Base-by-base conservation (phyloP, 2,329 filamentous ascomycete species). In the Colletotrichum destructivum region DNA sequence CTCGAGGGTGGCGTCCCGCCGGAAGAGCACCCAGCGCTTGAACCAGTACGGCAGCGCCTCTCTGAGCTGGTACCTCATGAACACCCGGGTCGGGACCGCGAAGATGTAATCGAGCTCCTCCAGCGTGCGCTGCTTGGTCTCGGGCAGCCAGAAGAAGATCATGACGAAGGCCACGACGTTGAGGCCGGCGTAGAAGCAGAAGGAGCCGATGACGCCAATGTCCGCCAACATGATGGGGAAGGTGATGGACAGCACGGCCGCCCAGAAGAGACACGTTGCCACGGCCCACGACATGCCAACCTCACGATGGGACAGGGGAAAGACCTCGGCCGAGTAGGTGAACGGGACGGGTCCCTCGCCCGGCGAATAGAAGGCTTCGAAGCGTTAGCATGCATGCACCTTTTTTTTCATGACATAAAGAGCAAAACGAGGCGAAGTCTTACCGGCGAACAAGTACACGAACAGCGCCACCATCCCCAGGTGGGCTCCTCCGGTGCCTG, bases 281-380 rank as follows among this genome's bases (percentile, higher is more conserved):
- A 91, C 89, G 7, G 88, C 88, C 81, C 87, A 90, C 0, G 84
- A 84, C 90, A 92, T 92, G 44, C 90, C 90, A 5, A 90, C 85
- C 77, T 91, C 90, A 73, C 90, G 83, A 78, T 91, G 89, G 2
- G 87, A 89, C 0, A 92, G 85, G 0, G 90, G 90, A 78, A 90
- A 92, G 16, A 90, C 88, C 76, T 92, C 90, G 3, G 89, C 88
- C 0, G 83, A 86, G 82, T 91, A 91, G 11, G 87, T 87, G 78
- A 90, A 91, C 0, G 89, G 89, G 0, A 91, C 89, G 0, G 88
- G 86, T 0, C 90, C 90, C 75, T 73, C 74, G 21, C 90, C 90
- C 0, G 90, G 89, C 0, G 88, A 91, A 80, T 92, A 92, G 75
- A 91, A 91, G 5, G 88, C 65, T 69, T 3, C 18, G 31, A 42